phyloP scores from a whole-genome alignment of 768 basidiomycete genomes.

The Crepidotus variabilis region DNA sequence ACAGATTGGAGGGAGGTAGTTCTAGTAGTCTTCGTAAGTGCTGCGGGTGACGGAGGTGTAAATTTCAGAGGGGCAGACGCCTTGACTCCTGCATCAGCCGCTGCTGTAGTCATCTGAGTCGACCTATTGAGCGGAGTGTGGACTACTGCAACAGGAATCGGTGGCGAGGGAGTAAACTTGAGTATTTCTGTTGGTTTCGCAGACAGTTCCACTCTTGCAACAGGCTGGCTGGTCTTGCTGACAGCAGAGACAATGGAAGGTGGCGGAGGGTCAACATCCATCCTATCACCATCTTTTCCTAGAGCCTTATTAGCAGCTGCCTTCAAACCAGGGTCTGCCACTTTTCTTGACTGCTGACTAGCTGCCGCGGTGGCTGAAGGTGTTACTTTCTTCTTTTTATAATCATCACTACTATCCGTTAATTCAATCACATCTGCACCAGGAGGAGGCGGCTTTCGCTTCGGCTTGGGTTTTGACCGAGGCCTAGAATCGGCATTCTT shows the following conservation, averaged over 20 bases:
- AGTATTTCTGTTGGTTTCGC: too few relatives aligned
- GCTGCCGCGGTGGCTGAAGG: not conserved
- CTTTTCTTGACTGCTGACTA: not conserved
- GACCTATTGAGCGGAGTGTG: not conserved
- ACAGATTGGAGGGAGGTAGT: too few relatives aligned
- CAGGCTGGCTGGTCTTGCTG: not conserved
- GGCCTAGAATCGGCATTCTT: too few relatives aligned
- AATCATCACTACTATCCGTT: not conserved
- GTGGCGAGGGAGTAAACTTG: not conserved
- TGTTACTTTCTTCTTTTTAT: not conserved
- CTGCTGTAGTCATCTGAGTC: not conserved
- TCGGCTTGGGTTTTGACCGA: too few relatives aligned
- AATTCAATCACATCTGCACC: not conserved
- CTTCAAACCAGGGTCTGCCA: not conserved
- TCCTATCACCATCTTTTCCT: not conserved
- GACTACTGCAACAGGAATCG: not conserved
- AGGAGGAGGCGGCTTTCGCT: not conserved
- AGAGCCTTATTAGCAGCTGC: not conserved
- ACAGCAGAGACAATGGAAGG: not conserved
- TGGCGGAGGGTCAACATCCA: not conserved
- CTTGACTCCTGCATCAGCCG: not conserved
- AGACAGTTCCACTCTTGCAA: not conserved
- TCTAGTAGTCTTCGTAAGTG: not conserved
- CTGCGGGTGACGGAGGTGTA: not conserved
- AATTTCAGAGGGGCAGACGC: not conserved